Evolutionary conservation across 2,329 filamentous ascomycete species (phyloP), one percentile per base, ranked within the genome.

Genomic region (Alternaria postmessia): DNA sequence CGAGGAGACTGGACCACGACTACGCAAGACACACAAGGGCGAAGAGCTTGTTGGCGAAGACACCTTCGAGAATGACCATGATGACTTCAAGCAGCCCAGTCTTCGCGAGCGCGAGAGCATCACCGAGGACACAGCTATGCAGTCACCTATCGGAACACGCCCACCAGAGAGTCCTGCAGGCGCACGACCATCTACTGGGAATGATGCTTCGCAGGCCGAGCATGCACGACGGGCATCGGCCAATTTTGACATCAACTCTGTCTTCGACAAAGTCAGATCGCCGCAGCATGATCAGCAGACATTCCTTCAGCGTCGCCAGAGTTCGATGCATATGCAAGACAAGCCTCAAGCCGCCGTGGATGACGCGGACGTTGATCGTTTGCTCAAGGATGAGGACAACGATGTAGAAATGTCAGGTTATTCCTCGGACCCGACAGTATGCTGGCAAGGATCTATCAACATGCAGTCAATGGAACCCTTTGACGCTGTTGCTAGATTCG

Each of bases 1-100:
- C 61, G 87, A 92, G 38, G 79, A 82, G 14, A 87, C 72, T 11
- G 93, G 87, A 1, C 91, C 94, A 4, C 88, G 93, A 3, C 89
- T 97, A 57, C 87, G 93, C 70, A 89, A 92, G 68, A 97, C 94
- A 2, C 94, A 98, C 81, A 98, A 98, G 78, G 95, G 95, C 12
- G 94, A 97, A 59, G 95, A 98, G 75, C 79, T 97, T 16, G 86
- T 98, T 16, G 93, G 94, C 63, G 88, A 91, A 46, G 92, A 96
- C 24, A 67, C 71, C 47, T 65, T 60, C 14, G 65, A 66, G n/a
- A 67, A 63, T 46, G 66, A 73, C 3, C 30, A 49, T 30, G 57
- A 59, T 7, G 75, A 77, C 8, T 75, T 74, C 58, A 69, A 62
- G 42, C 65, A 69, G 22, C 74, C 73, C 5, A 68, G 65, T 41